Evolutionary conservation across 2,329 filamentous ascomycete species (phyloP), one percentile per base, ranked within the genome.

Genomic region (Chaetomium sp.): DNA sequence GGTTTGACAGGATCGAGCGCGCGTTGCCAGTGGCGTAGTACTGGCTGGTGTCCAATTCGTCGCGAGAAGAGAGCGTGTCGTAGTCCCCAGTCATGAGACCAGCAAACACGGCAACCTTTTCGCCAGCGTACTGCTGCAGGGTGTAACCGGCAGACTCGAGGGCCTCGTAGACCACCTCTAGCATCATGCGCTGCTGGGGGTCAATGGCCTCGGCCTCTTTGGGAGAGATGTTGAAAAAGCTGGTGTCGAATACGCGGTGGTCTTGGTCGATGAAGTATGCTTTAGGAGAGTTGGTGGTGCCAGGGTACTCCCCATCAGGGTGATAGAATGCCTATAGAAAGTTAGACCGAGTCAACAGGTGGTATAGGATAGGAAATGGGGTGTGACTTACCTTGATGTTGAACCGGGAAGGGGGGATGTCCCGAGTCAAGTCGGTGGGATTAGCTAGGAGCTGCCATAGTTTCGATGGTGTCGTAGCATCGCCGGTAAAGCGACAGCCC

Each of bases 1-100:
- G 75, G 67, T 82, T 83, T 0, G 79, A 74, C 9, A 80, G 58
- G 45, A 81, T 78, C 1, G 76, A 76, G 5, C 75, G 72, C 1
- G 76, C 76, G n/a, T 76, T 78, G 65, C 80, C 80, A 0, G 79
- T 81, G 16, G 78, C 76, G 53, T 75, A 74, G 68, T 81, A 80
- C 65, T 78, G 77, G 64, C 68, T 77, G 4, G 57, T 72, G 27
- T 65, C 74, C 27, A 69, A 70, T 53, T 77, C 75, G 47, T 79
- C 75, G 12, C 73, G 71, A 66, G 74, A 72, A 1, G 71, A 74
- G 3, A 76, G 68, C 7, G 70, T 73, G 50, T 76, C 71, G 61
- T 78, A 80, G 68, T 81, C 79, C 6, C 70, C 70, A 1, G 74
- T 77, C 72, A 76, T 76, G 27, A 77, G 70, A 0, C 76, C 76